Conservation (phyloP, 108 stramenopile species). For the Craspedostauros australis region DNA sequence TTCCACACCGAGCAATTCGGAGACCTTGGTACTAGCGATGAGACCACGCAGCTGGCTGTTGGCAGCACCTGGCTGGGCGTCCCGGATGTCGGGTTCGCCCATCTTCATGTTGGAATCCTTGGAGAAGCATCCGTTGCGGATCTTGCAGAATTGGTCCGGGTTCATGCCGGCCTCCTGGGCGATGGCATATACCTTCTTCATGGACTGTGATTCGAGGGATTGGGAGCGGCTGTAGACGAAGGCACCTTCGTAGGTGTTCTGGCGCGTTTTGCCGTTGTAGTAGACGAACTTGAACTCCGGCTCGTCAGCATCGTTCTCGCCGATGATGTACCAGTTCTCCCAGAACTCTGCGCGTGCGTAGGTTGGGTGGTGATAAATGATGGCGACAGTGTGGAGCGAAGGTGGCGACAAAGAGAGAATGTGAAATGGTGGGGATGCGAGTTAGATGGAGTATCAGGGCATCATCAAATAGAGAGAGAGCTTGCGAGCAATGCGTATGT, state of each 20-base stretch:
- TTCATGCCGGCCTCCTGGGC: conserved; percentile 88
- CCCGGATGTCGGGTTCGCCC: background rate
- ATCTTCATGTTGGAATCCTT: conserved; percentile 15
- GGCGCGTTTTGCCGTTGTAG: conserved; percentile 95
- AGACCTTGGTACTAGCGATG: conserved; percentile 79
- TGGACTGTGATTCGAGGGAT: conserved; percentile 58
- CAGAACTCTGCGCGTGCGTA: conserved; percentile 74
- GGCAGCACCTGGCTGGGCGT: conserved; percentile 33
- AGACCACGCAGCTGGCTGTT: conserved; percentile 74
- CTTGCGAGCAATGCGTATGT: background rate
- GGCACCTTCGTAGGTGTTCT: conserved; percentile 95
- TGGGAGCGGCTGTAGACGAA: conserved; percentile 91
- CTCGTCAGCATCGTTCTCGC: conserved; percentile 70
- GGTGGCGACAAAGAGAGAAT: background rate
- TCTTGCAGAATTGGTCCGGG: conserved; percentile 87
- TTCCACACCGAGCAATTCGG: conserved; percentile 81
- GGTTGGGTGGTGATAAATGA: background rate
- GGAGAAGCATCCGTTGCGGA: conserved; percentile 85
- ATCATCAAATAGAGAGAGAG: background rate
- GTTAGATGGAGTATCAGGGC: background rate
- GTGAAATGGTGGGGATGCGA: too few relatives aligned
- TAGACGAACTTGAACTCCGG: conserved; percentile 92
- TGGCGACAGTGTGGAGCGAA: background rate
- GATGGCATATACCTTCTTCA: conserved; percentile 83
- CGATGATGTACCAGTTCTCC: conserved; percentile 96